Evolutionary conservation across 306 rosid species (phyloP), one percentile per base, ranked within the genome.

Genomic region (Lathyrus sativus): DNA sequence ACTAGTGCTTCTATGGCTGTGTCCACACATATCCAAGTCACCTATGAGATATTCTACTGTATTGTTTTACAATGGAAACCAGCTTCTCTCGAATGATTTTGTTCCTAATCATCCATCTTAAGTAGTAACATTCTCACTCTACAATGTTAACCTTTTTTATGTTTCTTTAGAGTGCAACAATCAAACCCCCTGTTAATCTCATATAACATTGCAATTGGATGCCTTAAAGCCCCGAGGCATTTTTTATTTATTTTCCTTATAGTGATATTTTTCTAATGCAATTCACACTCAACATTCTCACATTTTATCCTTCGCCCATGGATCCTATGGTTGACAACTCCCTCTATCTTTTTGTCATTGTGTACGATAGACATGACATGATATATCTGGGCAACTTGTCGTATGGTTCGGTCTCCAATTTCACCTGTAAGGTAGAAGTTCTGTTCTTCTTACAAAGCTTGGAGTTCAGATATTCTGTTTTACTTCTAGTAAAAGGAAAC

Each of bases 371-470:
- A 35, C 14, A 11, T n/a, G n/a, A n/a, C n/a, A n/a, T 39, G 14
- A 17, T 37, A 11, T 60, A 37, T 45, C 5, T 15, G 14, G 35
- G 13, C 9, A 13, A 60, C 45, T 35, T 59, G 44, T 59, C 9
- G 38, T 15, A 37, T 2, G 4, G 22, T 33, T 12, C 24, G 9
- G 12, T 57, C 62, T 29, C 42, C 42, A 57, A 26, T 28, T 56
- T 56, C 62, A 56, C 18, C 18, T 56, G 38, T 58, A 31, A 29
- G 42, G 19, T 58, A 58, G 18, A 58, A n/a, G 43, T 29, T 57
- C 5, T 57, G 63, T 13, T 39, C 18, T 35, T 58, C n/a, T 2
- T 58, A 58, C 26, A 15, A 31, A 31, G 35, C 26, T n/a, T 58
- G 64, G 7, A 58, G 33, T 58, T 35, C 63, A 57, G 33, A 7